Conservation (phyloP, 2,329 filamentous ascomycete genomes). For the Cyphellophora attinorum region DNA sequence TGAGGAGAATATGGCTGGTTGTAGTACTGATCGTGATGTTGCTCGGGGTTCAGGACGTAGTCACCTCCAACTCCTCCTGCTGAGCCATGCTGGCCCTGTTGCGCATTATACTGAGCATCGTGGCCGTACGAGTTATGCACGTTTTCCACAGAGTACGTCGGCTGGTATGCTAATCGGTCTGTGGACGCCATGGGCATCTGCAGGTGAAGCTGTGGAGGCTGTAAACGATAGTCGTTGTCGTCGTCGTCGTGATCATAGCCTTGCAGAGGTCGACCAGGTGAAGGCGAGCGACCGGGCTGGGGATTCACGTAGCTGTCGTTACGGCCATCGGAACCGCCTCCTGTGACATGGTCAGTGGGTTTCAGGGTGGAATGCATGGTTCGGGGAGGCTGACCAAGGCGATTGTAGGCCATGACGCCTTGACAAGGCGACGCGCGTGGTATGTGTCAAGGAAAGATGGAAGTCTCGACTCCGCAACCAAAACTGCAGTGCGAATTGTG, state of each 20-base stretch:
- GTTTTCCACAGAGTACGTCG: conserved; percentile 68
- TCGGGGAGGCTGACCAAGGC: conserved; percentile 50
- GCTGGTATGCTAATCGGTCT: conserved; percentile 73
- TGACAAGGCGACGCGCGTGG: too few relatives aligned
- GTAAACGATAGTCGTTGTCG: conserved; percentile 42
- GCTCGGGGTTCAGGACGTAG: conserved; percentile 70
- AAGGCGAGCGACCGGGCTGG: conserved; percentile 57
- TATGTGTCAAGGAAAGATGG: too few relatives aligned
- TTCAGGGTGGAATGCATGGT: background rate
- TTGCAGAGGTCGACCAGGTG: conserved; percentile 64
- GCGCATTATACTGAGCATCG: conserved; percentile 47
- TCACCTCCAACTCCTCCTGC: conserved; percentile 35
- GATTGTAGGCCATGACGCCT: conserved; percentile 60
- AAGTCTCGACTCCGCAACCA: too few relatives aligned
- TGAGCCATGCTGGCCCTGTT: conserved; percentile 21
- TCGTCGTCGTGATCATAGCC: conserved; percentile 66
- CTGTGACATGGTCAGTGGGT: background rate
- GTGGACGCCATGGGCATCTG: conserved; percentile 59
- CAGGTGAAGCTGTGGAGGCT: conserved; percentile 44
- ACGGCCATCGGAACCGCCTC: conserved; percentile 19
- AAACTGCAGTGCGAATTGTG: too few relatives aligned
- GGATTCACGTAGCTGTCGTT: conserved; percentile 43
- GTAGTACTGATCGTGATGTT: conserved; percentile 81
- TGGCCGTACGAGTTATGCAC: conserved; percentile 55
- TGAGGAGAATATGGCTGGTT: conserved; percentile 70